These are phyloP conservation scores for Phytomonas sp. DNA, from an alignment of 208 protist genomes.

Conservation along the genomic window DNA sequence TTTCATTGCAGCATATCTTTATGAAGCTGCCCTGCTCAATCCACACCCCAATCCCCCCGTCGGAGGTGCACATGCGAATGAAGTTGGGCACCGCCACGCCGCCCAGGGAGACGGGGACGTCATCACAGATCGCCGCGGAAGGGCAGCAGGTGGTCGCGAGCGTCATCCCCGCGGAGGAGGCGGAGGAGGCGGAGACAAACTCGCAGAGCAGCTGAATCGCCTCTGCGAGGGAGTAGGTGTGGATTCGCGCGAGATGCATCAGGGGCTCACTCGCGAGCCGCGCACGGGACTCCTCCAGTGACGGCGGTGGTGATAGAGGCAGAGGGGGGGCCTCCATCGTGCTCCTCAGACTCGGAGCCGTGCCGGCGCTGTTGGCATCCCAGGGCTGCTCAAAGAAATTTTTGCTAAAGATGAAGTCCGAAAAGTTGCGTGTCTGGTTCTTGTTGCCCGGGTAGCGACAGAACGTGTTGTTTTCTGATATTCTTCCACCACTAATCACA, in stretches of 20 bases:
- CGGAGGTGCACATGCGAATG: constrained; percentile 40
- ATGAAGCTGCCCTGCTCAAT: constrained; percentile 54
- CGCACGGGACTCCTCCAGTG: not conserved
- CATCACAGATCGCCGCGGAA: constrained; percentile 18
- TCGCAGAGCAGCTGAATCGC: constrained; percentile 43
- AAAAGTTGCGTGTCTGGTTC: constrained; percentile 46
- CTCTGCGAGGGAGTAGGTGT: constrained; percentile 36
- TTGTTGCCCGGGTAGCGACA: constrained; percentile 30
- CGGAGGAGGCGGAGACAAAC: constrained; percentile 31
- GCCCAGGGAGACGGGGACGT: constrained; percentile 9
- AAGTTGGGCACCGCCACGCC: constrained; percentile 34
- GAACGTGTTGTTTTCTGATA: constrained; percentile 68
- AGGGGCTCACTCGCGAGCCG: constrained; percentile 27
- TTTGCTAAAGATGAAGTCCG: constrained; percentile 12
- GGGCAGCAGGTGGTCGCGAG: constrained; percentile 32
- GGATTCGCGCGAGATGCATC: constrained; percentile 26
- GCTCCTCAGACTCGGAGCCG: too few species aligned
- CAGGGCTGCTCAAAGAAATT: constrained; percentile 21
- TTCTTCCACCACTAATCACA: constrained; percentile 27
- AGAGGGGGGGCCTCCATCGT: too few species aligned
- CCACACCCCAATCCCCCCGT: constrained; percentile 80
- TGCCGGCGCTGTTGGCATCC: too few species aligned
- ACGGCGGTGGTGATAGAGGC: not conserved
- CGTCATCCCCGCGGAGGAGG: constrained; percentile 29
- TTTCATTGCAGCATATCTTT: constrained; percentile 32